Conservation (phyloP, 352 stramenopile genomes). For the Pythium plurisporium region DNA sequence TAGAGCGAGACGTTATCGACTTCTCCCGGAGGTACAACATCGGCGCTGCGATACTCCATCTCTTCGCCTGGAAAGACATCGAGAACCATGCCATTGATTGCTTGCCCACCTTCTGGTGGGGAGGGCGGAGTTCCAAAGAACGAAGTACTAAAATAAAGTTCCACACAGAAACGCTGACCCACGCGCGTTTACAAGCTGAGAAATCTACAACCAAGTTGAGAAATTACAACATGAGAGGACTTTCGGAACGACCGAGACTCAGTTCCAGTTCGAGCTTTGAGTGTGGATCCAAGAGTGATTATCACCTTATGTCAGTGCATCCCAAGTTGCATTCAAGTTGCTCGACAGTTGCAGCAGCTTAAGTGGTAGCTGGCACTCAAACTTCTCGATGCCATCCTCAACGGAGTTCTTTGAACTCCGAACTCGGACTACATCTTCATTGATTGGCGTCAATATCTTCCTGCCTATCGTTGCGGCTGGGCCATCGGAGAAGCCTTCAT, state of each 20-base stretch:
- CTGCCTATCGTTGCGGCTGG: neutral
- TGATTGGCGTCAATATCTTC: conserved; percentile 7
- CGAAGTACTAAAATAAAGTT: no score
- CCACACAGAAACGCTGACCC: no score
- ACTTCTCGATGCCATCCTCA: neutral
- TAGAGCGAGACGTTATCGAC: conserved; percentile 8
- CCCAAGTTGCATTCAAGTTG: neutral
- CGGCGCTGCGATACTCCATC: conserved; percentile 4
- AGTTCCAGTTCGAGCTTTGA: no score
- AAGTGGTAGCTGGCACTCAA: neutral
- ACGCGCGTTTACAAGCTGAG: no score
- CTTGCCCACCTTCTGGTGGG: neutral
- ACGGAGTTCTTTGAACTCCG: neutral
- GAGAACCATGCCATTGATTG: neutral
- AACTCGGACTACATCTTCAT: conserved; percentile 1
- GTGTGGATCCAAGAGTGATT: no score
- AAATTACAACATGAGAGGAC: no score
- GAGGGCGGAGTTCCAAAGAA: neutral
- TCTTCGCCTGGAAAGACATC: neutral
- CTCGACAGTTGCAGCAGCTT: neutral
- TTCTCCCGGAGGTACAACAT: neutral
- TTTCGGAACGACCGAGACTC: no score
- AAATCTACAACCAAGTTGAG: no score
- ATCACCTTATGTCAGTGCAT: no score
- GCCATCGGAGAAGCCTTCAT: neutral